phyloP scores from a whole-genome alignment of 306 rosid species.

The Dicorynia guianensis region DNA sequence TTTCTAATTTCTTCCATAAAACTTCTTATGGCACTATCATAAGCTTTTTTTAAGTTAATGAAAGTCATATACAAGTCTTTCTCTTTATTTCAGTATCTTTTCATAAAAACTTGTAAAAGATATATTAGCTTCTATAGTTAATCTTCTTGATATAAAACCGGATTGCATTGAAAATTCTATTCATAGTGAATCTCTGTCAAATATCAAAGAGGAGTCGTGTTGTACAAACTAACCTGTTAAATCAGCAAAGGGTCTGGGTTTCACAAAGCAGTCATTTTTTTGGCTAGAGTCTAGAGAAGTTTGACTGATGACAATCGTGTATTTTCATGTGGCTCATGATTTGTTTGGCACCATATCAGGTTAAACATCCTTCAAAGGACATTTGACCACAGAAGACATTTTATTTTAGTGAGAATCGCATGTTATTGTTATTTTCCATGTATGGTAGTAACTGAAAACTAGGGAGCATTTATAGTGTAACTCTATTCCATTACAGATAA shows the following conservation, averaged over 20 bases:
- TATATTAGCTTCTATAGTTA: too few relatives aligned
- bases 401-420: too few relatives aligned
- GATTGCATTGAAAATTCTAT: not conserved
- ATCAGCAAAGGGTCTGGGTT: not conserved
- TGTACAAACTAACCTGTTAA: not conserved
- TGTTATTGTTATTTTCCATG: not conserved
- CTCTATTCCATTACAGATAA: not conserved
- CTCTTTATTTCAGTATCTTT: too few relatives aligned
- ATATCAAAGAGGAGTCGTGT: not conserved
- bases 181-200: not conserved
- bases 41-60: too few relatives aligned
- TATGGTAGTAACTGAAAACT: not conserved
- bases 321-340: conserved; percentile 19
- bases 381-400: too few relatives aligned
- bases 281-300: not conserved
- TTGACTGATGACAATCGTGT: not conserved
- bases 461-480: not conserved
- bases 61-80: too few relatives aligned
- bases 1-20: too few relatives aligned
- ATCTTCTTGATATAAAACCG: too few relatives aligned
- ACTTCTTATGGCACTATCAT: too few relatives aligned
- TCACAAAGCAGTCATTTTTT: not conserved
- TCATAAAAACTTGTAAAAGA: too few relatives aligned
- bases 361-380: not conserved
- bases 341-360: not conserved